Conservation (phyloP, 2,329 filamentous ascomycete genomes). For the Alternaria gaisen region DNA sequence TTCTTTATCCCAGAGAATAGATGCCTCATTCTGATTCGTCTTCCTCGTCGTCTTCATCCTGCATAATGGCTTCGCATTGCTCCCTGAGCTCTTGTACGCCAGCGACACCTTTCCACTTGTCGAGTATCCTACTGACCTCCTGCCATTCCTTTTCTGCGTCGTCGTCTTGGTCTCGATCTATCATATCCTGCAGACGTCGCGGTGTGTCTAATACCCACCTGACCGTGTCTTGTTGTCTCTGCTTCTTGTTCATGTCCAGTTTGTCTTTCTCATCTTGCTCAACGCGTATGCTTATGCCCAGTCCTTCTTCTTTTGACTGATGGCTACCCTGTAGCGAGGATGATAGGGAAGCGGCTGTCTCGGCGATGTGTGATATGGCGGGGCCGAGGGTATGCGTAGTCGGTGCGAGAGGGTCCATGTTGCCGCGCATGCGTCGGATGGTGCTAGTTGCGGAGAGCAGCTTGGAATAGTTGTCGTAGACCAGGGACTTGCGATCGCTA, state of each 20-base stretch:
- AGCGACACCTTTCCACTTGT: conserved; percentile 55
- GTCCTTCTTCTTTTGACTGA: conserved; percentile 29
- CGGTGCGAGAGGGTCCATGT: conserved; percentile 81
- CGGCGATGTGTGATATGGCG: conserved; percentile 78
- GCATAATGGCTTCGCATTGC: conserved; percentile 49
- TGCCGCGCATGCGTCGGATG: conserved; percentile 85
- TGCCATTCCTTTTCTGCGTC: conserved; percentile 66
- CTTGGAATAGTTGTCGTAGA: conserved; percentile 99
- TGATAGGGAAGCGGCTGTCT: conserved; percentile 59
- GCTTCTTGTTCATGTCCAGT: conserved; percentile 43
- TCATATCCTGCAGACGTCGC: conserved; percentile 65
- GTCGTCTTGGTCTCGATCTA: conserved; percentile 67
- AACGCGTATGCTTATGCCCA: conserved; percentile 38
- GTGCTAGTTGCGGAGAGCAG: conserved; percentile 96
- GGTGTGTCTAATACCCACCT: conserved; percentile 70
- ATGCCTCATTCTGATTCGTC: conserved; percentile 33
- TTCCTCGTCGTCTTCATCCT: conserved; percentile 34
- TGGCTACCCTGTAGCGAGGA: conserved; percentile 46
- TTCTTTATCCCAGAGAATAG: not conserved
- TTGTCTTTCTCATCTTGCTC: conserved; percentile 30
- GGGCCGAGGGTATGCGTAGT: conserved; percentile 76
- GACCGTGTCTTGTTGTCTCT: conserved; percentile 65
- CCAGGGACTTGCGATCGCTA: conserved; percentile 93
- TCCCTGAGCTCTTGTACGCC: conserved; percentile 54
- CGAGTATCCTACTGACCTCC: conserved; percentile 50